Evolutionary conservation across 371 early-diverging fungal species (phyloP).

Genomic region (Mortierella sp.): DNA sequence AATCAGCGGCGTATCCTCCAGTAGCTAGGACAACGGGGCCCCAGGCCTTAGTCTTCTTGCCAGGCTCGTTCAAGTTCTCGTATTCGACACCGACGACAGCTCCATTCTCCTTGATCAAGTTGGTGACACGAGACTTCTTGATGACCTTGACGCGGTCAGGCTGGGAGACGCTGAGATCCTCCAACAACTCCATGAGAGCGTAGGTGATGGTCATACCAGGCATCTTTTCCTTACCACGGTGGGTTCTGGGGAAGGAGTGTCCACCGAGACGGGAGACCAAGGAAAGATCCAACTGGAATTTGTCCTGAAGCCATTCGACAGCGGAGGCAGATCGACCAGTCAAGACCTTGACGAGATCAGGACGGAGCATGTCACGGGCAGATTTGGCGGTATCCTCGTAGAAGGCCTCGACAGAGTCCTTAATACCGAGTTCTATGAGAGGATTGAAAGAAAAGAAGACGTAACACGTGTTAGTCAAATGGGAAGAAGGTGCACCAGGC

Average conservation of each 20-base stretch:
- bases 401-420: conserved; percentile 90
- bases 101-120: conserved; percentile 69
- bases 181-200: conserved; percentile 90
- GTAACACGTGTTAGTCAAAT: conserved; percentile 4
- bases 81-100: conserved; percentile 89
- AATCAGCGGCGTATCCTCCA: conserved; percentile 92
- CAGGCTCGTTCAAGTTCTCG: conserved; percentile 68
- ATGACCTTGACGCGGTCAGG: conserved; percentile 82
- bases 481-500: neutral
- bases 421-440: conserved; percentile 61
- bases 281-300: conserved; percentile 89
- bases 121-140: conserved; percentile 83
- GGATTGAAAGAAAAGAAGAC: neutral
- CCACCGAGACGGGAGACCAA: conserved; percentile 94
- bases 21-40: conserved; percentile 94
- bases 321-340: conserved; percentile 89
- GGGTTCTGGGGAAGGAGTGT: conserved; percentile 90
- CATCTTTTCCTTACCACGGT: conserved; percentile 95
- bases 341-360: conserved; percentile 89
- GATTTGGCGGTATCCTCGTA: conserved; percentile 91
- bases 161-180: conserved; percentile 76
- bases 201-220: conserved; percentile 97
- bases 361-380: conserved; percentile 87
- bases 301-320: conserved; percentile 94
- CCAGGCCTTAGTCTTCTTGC: conserved; percentile 66